phyloP scores from a whole-genome alignment of 169 alveolate species.

The Eimeria maxima region DNA sequence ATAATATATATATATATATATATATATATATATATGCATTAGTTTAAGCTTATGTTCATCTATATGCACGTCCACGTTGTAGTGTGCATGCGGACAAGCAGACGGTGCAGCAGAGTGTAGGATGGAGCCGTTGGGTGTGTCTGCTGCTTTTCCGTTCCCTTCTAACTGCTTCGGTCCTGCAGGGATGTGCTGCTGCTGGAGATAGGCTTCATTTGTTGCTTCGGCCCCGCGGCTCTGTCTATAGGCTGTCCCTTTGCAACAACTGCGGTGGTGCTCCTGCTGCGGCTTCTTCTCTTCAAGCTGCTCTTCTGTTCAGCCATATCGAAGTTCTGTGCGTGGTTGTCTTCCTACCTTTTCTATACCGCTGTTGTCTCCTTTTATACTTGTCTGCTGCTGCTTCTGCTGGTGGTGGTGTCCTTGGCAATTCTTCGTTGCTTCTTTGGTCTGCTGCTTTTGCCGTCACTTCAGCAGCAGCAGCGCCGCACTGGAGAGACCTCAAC shows the following conservation, averaged over 20 bases:
- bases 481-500: constrained; percentile 75
- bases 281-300: too few relatives aligned
- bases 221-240: neutral
- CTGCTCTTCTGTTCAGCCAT: neutral
- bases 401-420: too few relatives aligned
- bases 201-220: constrained; percentile 40
- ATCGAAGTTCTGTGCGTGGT: constrained; percentile 6
- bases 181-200: constrained; percentile 45
- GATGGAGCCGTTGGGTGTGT: neutral
- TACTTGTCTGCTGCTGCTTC: too few relatives aligned
- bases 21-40: too few relatives aligned
- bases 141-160: neutral
- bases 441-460: neutral
- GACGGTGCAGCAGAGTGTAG: too few relatives aligned
- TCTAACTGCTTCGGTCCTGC: neutral
- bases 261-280: neutral
- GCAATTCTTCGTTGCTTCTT: neutral
- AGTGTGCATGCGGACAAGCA: neutral
- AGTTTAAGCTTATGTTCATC: neutral
- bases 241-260: constrained; percentile 5
- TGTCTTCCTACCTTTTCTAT: too few relatives aligned
- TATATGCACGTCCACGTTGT: neutral
- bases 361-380: neutral
- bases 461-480: constrained; percentile 68
- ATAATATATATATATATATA: too few relatives aligned